Evolutionary conservation across 2,329 filamentous ascomycete genomes (phyloP), one percentile per base, ranked within the genome.

Genomic region (Xylaria sp.): DNA sequence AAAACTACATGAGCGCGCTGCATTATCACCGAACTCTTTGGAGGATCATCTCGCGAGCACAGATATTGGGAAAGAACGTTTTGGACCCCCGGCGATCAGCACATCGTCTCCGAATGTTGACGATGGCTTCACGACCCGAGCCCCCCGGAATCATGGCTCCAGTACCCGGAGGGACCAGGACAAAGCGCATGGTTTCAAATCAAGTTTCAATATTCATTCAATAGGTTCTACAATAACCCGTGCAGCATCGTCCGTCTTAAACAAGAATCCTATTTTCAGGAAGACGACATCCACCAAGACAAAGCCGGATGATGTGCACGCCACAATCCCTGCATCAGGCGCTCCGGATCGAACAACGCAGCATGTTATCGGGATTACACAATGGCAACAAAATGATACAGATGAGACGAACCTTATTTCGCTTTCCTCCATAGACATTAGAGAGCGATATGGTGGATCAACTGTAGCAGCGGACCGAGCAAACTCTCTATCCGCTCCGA

Each of bases 51-150:
- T 77, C 6, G 72, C 84, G 55, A 81, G 79, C 54, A 76, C 78
- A 0, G 81, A 83, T 39, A 73, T 79, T n/a, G 86, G 82, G 73
- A 82, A 82, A 70, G 84, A 86, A 31, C 85, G 83, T 0, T 74
- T 86, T 31, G 83, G 83, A 61, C 86, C 84, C 0, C 86, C 87
- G 20, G 55, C 20, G 15, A 25, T n/a, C n/a, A 23, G 4, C 39
- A 56, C 62, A 18, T 7, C 31, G 7, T 15, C 20, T 31, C 25
- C 39, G 13, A 25, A 15, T 13, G n/a, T 48, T 25, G 18, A 57
- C 4, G 13, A 60, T 34, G 20, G 39, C 34, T 23, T 48, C 23
- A 31, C 25, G 15, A 39, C n/a, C n/a, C 46, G 5, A 54, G 28
- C n/a, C 15, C 5, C 50, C 6, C 54, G 54, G 48, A 60, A 31